Evolutionary conservation across 2,329 filamentous ascomycete species (phyloP).

Genomic region (Trichoderma koningiopsis): DNA sequence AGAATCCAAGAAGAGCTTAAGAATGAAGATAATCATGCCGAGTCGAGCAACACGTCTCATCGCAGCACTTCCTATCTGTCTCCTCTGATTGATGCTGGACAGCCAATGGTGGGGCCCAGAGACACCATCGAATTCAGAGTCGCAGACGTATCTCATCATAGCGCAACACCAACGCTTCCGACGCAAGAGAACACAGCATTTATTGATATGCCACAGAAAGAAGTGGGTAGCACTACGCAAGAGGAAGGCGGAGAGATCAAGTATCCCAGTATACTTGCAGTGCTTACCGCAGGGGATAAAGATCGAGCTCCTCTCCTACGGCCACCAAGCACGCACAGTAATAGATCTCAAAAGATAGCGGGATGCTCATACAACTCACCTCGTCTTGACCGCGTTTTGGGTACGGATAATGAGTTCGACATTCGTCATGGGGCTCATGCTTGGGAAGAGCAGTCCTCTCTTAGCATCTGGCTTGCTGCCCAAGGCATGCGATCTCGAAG

Average conservation of each 20-base stretch:
- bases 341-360: constrained; percentile 25
- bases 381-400: constrained; percentile 28
- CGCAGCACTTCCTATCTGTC: constrained; percentile 33
- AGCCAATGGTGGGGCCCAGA: constrained; percentile 47
- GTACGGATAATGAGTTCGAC: constrained; percentile 35
- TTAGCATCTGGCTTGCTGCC: constrained; percentile 43
- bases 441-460: constrained; percentile 39
- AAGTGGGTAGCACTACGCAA: background rate
- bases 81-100: constrained; percentile 34
- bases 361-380: constrained; percentile 20
- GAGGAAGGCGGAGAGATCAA: background rate
- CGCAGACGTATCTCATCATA: constrained; percentile 12
- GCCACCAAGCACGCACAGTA: constrained; percentile 11
- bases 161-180: background rate
- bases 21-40: constrained; percentile 46
- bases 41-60: constrained; percentile 35
- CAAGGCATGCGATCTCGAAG: constrained; percentile 38
- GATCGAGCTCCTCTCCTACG: background rate
- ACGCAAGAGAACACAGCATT: background rate
- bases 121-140: constrained; percentile 53
- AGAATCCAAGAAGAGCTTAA: constrained; percentile 61
- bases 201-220: background rate
- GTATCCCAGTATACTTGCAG: background rate
- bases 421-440: constrained; percentile 37
- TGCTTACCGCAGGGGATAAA: background rate